Evolutionary conservation across 139 green algal species (phyloP), one percentile per base, ranked within the genome.

Genomic region (Asterochloris erici): DNA sequence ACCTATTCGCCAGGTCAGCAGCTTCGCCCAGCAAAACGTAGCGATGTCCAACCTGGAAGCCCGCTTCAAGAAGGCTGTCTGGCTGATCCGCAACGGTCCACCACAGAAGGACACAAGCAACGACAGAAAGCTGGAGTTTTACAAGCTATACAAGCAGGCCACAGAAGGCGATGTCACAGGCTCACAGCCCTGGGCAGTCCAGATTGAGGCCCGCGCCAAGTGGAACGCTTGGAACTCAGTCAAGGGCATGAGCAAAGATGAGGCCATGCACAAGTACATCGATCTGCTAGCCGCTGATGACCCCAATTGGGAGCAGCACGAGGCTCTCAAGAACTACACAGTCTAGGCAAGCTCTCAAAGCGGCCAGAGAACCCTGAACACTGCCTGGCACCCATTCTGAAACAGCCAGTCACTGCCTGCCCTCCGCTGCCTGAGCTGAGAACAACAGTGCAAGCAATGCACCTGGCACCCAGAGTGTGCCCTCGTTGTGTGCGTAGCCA

Each of bases 251-350:
- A 89, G 78, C 73, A 92, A 88, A 61, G 90, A 94, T 70, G 91
- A 95, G 74, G 91, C 91, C 0, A 95, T 91, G 90, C 84, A 93
- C 77, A 85, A 92, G 54, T 95, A 94, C 81, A 91, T 94, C n/a
- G 89, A 91, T 16, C 79, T 94, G 16, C 23, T 94, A 21, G 85
- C 82, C 1, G 77, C 76, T 11, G 88, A 84, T 26, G 88, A 94
- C 63, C 71, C 90, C 16, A 73, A 87, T 74, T 94, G 91, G 91
- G 90, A 94, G 77, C 63, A 87, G 21, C 88, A 94, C 81, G 63
- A 78, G 19, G 81, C 86, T 23, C 81, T 94, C 11, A 79, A 83
- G 11, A 85, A 87, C 14, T 93, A 88, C 84, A 87, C 68, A 21
- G 70, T n/a, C 15, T 38, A n/a, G 16, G 28, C 27, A 29, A 0